Conservation (phyloP, 2,329 filamentous ascomycete species). For the Ophiosphaerella korrae region DNA sequence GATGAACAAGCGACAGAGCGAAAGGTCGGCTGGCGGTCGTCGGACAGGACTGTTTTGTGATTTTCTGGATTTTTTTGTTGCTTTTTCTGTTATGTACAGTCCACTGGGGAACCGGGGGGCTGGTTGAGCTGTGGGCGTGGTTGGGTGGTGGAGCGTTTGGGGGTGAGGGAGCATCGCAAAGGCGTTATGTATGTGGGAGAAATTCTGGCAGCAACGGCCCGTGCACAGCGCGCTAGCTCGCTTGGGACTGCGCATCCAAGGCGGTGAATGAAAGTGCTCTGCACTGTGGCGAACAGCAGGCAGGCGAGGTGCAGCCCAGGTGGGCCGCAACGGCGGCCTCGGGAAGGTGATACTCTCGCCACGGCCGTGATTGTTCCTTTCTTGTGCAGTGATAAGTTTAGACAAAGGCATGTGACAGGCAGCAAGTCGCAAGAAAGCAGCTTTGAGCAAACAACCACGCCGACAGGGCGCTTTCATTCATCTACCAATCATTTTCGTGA, state of each 20-base stretch:
- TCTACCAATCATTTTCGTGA: slow-evolving; percentile 10
- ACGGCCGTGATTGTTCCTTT: no score
- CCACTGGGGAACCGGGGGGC: slow-evolving; percentile 37
- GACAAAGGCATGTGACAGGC: not conserved
- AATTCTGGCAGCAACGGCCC: slow-evolving; percentile 33
- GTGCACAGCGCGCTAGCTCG: slow-evolving; percentile 21
- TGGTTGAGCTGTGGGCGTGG: slow-evolving; percentile 32
- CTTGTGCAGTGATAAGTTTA: not conserved
- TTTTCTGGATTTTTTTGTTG: slow-evolving; percentile 49
- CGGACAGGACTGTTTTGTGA: slow-evolving; percentile 40
- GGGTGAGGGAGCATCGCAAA: slow-evolving; percentile 20
- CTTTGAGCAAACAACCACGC: slow-evolving; percentile 4
- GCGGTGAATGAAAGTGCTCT: slow-evolving; percentile 31
- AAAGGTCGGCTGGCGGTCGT: slow-evolving; percentile 33
- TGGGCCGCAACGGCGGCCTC: slow-evolving; percentile 6
- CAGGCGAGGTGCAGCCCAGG: not conserved
- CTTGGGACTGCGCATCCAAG: slow-evolving; percentile 17
- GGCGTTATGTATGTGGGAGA: slow-evolving; percentile 24
- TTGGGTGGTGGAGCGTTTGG: slow-evolving; percentile 31
- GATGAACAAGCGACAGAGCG: slow-evolving; percentile 37
- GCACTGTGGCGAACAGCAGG: slow-evolving; percentile 6
- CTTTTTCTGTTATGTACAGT: slow-evolving; percentile 46
- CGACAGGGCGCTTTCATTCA: slow-evolving; percentile 4
- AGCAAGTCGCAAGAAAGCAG: not conserved
- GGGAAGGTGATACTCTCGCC: not conserved